Percentiles rank a stretch among this genome's conserved stretches.
Conservation (phyloP, 257 asterid genomes). For the Eucommia ulmoides region DNA sequence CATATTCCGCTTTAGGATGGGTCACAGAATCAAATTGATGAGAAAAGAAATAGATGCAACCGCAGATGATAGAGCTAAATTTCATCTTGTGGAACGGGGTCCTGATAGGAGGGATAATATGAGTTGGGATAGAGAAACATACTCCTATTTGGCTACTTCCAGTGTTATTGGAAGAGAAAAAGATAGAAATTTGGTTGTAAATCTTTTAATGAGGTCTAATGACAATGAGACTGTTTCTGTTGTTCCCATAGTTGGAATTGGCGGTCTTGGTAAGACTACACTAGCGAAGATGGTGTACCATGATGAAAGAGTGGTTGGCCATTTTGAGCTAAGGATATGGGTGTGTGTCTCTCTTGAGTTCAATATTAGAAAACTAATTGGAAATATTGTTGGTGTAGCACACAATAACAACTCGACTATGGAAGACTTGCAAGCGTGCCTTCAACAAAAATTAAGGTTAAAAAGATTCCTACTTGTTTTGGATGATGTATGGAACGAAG, state of each 20-base stretch:
- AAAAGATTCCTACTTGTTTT: neutral
- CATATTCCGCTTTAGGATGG: neutral
- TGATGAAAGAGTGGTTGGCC: neutral
- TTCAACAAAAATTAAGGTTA: neutral
- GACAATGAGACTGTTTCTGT: neutral
- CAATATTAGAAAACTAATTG: neutral
- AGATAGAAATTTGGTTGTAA: neutral
- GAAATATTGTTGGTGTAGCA: neutral
- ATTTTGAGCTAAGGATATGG: neutral
- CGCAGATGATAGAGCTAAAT: neutral
- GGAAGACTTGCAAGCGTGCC: neutral
- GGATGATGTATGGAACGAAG: neutral
- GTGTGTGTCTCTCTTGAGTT: neutral
- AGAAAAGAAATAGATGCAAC: neutral
- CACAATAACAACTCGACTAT: neutral
- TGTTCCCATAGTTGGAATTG: neutral
- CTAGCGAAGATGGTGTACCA: neutral
- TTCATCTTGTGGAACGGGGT: neutral
- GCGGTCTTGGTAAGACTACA: neutral
- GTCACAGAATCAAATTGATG: neutral
- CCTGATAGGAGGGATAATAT: neutral
- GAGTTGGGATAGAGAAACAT: neutral
- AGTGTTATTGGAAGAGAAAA: neutral
- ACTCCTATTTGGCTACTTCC: neutral
- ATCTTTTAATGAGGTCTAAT: neutral